phyloP scores from a whole-genome alignment of 345 rosid species.

The Syzygium grande region DNA sequence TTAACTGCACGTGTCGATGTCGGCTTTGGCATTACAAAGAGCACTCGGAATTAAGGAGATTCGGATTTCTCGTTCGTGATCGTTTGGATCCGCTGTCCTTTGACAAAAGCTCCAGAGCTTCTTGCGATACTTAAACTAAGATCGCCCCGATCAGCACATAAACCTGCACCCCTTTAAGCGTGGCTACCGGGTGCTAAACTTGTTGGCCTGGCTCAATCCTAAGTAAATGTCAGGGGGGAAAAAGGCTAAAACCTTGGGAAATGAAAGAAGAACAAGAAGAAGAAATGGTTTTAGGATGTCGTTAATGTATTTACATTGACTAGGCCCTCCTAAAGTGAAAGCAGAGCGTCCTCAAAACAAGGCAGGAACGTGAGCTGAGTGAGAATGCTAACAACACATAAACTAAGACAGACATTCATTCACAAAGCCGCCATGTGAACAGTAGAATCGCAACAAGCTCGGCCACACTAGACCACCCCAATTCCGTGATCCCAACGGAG shows the following conservation, averaged over 20 bases:
- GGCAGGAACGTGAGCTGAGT: neutral
- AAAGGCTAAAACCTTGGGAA: neutral
- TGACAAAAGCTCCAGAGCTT: neutral
- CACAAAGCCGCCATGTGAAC: neutral
- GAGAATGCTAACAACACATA: neutral
- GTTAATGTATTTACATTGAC: neutral
- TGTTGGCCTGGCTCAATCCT: neutral
- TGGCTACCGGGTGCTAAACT: neutral
- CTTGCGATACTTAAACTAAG: neutral
- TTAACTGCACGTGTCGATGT: too few relatives aligned
- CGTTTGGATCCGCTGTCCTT: neutral
- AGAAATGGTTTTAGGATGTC: neutral
- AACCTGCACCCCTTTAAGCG: neutral
- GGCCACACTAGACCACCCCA: neutral
- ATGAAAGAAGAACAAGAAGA: neutral
- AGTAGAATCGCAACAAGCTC: neutral
- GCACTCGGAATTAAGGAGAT: neutral
- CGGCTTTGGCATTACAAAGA: neutral
- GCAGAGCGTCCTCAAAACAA: neutral
- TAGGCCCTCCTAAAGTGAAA: neutral
- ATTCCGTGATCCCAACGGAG: neutral
- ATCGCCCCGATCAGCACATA: neutral
- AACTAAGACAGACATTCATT: neutral
- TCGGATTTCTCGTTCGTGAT: neutral
- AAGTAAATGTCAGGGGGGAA: neutral